Percentiles rank a stretch among this genome's conserved stretches.
Evolutionary conservation across 495 filamentous ascomycete genomes (phyloP).

Genomic region (Penicillium cinerascens): DNA sequence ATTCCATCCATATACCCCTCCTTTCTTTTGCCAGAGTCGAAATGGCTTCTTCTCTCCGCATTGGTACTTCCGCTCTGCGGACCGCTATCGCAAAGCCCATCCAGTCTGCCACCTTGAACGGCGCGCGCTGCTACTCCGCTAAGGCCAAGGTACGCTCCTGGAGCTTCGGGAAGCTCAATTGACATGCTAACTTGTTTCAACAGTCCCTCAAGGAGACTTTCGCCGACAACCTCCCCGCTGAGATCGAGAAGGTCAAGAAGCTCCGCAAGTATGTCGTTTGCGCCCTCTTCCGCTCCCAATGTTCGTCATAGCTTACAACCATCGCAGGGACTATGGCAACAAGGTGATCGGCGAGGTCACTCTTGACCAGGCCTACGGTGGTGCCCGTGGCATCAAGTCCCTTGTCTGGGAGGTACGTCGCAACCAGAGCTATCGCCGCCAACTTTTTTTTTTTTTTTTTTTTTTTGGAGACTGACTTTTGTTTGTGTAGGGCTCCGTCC

Average conservation of each 20-base stretch:
- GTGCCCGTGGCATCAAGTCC: constrained; percentile 97
- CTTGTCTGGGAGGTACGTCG: constrained; percentile 85
- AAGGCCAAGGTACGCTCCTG: constrained; percentile 71
- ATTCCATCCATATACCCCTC: constrained; percentile 11
- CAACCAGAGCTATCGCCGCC: not conserved
- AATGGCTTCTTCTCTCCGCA: constrained; percentile 78
- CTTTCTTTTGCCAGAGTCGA: constrained; percentile 33
- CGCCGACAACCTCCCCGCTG: constrained; percentile 86
- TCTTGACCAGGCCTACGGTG: constrained; percentile 98
- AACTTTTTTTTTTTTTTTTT: constrained; percentile 10
- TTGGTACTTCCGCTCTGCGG: constrained; percentile 72
- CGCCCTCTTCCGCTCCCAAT: not conserved
- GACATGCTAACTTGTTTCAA: constrained; percentile 18
- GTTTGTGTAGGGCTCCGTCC: constrained; percentile 71
- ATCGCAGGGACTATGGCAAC: constrained; percentile 77
- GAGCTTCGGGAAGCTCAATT: constrained; percentile 11
- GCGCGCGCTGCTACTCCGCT: constrained; percentile 79
- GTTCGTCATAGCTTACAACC: constrained; percentile 17
- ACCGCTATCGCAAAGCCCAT: constrained; percentile 59
- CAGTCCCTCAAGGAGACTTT: constrained; percentile 98
- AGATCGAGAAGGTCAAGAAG: constrained; percentile 99
- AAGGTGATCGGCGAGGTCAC: constrained; percentile 97
- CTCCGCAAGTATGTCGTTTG: constrained; percentile 73
- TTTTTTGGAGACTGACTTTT: not conserved
- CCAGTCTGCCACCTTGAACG: constrained; percentile 72